Evolutionary conservation across 306 rosid genomes (phyloP).

Genomic region (Gillenia trifoliata): DNA sequence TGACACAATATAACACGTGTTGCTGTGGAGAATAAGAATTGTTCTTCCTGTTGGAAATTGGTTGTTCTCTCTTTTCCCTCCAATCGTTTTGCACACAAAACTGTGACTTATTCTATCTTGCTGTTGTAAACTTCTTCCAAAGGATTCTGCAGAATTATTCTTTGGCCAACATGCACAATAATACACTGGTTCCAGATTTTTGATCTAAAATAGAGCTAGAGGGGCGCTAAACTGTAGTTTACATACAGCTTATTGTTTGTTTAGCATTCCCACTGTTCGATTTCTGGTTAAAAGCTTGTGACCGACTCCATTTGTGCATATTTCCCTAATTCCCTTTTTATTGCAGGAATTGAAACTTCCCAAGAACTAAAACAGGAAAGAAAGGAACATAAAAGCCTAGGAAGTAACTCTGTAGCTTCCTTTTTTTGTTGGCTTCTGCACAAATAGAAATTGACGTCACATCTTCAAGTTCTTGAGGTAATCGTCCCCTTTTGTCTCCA

Average conservation of each 20-base stretch:
- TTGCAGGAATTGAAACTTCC: not conserved
- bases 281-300: too few relatives aligned
- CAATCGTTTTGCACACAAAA: not conserved
- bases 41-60: slow-evolving; percentile 1
- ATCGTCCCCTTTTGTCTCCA: slow-evolving; percentile 23
- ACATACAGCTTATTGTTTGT: too few relatives aligned
- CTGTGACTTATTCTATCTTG: not conserved
- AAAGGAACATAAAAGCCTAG: not conserved
- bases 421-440: slow-evolving; percentile 3
- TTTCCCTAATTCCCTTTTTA: not conserved
- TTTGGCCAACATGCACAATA: too few relatives aligned
- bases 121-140: not conserved
- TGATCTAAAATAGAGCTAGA: too few relatives aligned
- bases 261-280: too few relatives aligned
- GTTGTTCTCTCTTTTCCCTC: not conserved
- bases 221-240: too few relatives aligned
- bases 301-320: too few relatives aligned
- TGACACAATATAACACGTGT: not conserved
- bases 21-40: slow-evolving; percentile 1
- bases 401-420: slow-evolving; percentile 12
- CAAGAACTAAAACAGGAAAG: not conserved
- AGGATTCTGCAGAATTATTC: not conserved
- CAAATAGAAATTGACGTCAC: slow-evolving; percentile 1
- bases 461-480: slow-evolving; percentile 26
- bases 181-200: too few relatives aligned